Evolutionary conservation across 2,329 filamentous ascomycete species (phyloP).

Genomic region (Achaetomium macrosporum): DNA sequence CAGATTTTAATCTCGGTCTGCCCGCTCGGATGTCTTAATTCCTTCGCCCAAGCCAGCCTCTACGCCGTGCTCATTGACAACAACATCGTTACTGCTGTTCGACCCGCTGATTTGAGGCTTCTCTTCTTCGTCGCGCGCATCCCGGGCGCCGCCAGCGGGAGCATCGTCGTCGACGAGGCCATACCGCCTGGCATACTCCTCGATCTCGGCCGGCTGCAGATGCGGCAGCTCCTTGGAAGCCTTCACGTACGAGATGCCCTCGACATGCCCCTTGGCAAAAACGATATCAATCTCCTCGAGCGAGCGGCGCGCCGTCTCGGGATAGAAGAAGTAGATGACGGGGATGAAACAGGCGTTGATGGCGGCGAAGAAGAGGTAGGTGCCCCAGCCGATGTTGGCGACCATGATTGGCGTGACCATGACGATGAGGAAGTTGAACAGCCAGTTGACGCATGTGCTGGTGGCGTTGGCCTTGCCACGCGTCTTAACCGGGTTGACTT

Average conservation of each 20-base stretch:
- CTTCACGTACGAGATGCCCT: slow-evolving; percentile 55
- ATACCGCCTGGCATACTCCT: slow-evolving; percentile 39
- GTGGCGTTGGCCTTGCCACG: slow-evolving; percentile 59
- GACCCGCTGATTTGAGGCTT: slow-evolving; percentile 6
- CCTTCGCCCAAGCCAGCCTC: slow-evolving; percentile 13
- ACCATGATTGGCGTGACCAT: slow-evolving; percentile 61
- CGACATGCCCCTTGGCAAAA: slow-evolving; percentile 48
- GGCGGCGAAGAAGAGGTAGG: slow-evolving; percentile 51
- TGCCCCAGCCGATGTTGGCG: slow-evolving; percentile 45
- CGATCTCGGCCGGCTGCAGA: slow-evolving; percentile 46
- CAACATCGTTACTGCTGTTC: slow-evolving; percentile 2
- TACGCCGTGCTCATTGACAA: slow-evolving; percentile 12
- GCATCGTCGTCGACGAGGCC: slow-evolving; percentile 24
- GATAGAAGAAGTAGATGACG: slow-evolving; percentile 47
- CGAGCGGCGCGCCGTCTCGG: slow-evolving; percentile 48
- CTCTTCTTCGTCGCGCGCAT: slow-evolving; percentile 14
- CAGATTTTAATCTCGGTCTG: slow-evolving; percentile 8
- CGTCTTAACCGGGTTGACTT: slow-evolving; percentile 54
- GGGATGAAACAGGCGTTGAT: slow-evolving; percentile 48
- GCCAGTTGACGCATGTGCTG: slow-evolving; percentile 56
- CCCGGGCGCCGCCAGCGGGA: not conserved
- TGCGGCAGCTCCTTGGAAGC: slow-evolving; percentile 52
- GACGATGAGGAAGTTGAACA: slow-evolving; percentile 60
- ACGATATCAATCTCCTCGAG: slow-evolving; percentile 67
- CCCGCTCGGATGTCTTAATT: slow-evolving; percentile 2